Evolutionary conservation across 2,329 filamentous ascomycete species (phyloP).

Genomic region (Xylaria multiplex): DNA sequence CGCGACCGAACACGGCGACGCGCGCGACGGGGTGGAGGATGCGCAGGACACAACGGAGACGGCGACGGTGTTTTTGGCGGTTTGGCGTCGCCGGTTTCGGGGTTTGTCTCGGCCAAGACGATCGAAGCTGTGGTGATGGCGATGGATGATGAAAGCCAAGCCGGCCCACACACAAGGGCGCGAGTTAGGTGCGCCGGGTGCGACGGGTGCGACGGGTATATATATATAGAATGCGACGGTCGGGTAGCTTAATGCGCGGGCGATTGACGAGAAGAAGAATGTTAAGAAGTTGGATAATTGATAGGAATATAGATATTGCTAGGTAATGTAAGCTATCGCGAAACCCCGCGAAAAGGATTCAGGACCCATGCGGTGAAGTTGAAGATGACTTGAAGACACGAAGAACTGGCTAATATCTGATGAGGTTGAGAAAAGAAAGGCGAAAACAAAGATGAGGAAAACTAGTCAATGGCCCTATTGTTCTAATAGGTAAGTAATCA

Average conservation of each 20-base stretch:
- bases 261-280: neutral
- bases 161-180: conserved; percentile 21
- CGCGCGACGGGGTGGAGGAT: conserved; percentile 15
- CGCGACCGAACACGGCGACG: conserved; percentile 21
- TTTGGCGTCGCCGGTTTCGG: conserved; percentile 22
- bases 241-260: conserved; percentile 7
- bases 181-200: conserved; percentile 17
- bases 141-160: conserved; percentile 39
- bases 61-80: conserved; percentile 9
- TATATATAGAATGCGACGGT: conserved; percentile 20
- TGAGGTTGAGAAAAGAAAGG: neutral
- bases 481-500: too few relatives aligned
- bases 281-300: neutral
- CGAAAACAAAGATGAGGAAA: too few relatives aligned
- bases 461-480: too few relatives aligned
- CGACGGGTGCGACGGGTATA: conserved; percentile 12
- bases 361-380: neutral
- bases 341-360: neutral
- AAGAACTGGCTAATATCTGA: neutral
- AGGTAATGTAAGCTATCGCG: conserved; percentile 1
- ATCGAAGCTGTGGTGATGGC: conserved; percentile 1
- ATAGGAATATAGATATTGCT: neutral
- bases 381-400: too few relatives aligned
- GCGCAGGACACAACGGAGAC: conserved; percentile 10
- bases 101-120: conserved; percentile 27